phyloP scores from a whole-genome alignment of 1,139 yeast species.

The Chernovozyma aurita region DNA sequence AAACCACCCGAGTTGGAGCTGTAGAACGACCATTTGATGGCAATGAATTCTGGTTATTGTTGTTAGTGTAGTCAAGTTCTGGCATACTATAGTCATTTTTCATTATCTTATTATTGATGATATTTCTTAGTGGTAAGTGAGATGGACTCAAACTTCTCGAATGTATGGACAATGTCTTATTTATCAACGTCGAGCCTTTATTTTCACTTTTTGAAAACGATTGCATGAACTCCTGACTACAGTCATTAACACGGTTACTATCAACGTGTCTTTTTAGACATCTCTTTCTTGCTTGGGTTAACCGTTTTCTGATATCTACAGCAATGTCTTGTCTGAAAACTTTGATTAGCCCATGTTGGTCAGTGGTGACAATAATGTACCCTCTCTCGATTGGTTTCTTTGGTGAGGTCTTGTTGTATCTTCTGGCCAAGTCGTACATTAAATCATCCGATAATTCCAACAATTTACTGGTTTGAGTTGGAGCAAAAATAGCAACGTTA shows the following conservation, averaged over 20 bases:
- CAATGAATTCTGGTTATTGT: too few relatives aligned
- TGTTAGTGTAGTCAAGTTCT: background rate
- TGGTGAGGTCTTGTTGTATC: constrained; percentile 11
- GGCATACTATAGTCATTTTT: background rate
- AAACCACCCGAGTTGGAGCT: background rate
- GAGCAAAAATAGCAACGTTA: constrained; percentile 78
- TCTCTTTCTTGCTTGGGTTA: constrained; percentile 1
- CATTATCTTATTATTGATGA: background rate
- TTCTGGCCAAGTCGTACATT: constrained; percentile 55
- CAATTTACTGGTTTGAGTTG: constrained; percentile 60
- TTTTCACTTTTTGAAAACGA: background rate
- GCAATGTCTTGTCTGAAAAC: constrained; percentile 82
- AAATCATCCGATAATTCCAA: constrained; percentile 74
- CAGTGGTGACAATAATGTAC: constrained; percentile 70
- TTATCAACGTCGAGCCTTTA: background rate
- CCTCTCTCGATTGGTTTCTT: constrained; percentile 22
- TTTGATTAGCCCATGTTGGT: constrained; percentile 65
- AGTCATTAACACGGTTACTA: too few relatives aligned
- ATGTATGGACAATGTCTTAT: background rate
- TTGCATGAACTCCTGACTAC: background rate
- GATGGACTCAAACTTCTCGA: background rate
- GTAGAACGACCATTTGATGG: background rate
- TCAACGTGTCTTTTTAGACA: background rate
- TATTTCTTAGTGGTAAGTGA: background rate
- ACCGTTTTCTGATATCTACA: constrained; percentile 26